Conservation (phyloP, 108 stramenopile genomes). For the Skeletonema potamos region DNA sequence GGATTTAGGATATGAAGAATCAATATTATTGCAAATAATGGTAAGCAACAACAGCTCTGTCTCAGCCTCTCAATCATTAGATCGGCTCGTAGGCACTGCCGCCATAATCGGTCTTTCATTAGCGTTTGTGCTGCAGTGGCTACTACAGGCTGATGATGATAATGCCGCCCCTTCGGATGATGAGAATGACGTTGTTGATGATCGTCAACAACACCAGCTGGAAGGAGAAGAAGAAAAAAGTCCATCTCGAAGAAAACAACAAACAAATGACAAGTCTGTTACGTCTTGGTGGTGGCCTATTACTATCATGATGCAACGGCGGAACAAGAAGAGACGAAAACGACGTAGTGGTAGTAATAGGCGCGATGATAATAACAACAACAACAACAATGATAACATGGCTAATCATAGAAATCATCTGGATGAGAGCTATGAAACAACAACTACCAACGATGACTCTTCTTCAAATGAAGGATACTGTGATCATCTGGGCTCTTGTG, state of each 20-base stretch:
- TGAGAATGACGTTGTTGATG: not conserved
- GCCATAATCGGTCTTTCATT: conserved; percentile 35
- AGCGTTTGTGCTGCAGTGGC: not conserved
- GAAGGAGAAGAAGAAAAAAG: not conserved
- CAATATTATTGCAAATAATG: not conserved
- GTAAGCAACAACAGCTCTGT: not conserved
- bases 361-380: not conserved
- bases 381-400: not conserved
- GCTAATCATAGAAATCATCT: not conserved
- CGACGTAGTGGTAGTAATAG: not conserved
- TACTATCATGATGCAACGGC: conserved; percentile 23
- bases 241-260: not conserved
- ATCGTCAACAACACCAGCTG: not conserved
- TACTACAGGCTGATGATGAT: not conserved
- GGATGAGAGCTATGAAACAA: not conserved
- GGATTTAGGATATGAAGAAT: no score
- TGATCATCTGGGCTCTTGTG: conserved; percentile 64
- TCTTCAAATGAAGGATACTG: not conserved
- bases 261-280: not conserved
- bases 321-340: not conserved
- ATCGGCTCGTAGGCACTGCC: conserved; percentile 42
- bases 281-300: conserved; percentile 42
- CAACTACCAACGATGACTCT: conserved; percentile 2
- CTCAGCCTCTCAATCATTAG: conserved; percentile 35
- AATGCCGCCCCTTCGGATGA: not conserved